Base-by-base conservation (phyloP, 495 filamentous ascomycete species). In the Clavariopsis aquatica region DNA sequence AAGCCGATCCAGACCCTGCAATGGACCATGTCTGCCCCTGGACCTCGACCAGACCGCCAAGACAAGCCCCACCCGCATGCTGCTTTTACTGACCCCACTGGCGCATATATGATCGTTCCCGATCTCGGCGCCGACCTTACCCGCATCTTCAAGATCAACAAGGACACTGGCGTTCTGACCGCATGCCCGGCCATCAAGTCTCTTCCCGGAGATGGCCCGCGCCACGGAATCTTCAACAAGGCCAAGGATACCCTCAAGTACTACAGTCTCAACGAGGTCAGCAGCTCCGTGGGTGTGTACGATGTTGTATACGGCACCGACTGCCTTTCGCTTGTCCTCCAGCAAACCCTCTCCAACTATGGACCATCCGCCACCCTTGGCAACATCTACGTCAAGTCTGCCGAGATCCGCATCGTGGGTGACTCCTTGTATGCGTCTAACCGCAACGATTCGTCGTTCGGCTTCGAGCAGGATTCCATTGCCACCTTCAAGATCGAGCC, bases 61-160 rank as follows among this genome's bases (percentile, higher is more conserved):
- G 81, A 86, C 7, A 76, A 78, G 2, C 78, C 89, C n/a, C 89
- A 88, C 69, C 88, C 89, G 10, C 90, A 93, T 67, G 76, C 89
- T 57, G 83, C 82, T 28, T 68, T 90, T 65, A 71, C 91, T 24
- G 89, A 93, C 70, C 89, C 89, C 17, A 87, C 85, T 0, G 83
- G 80, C 0, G 69, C 77, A 23, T 92, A 84, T 75, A 68, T 90
- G 19, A 63, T 91, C 0, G 79, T 85, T 8, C 87, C 89, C 10
- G 90, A 93, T 60, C 78, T 93, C 6, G 89, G 89, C 52, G 80
- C 85, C 19, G 89, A 93, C 69, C 69, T 87, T n/a, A 63, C 92
- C 46, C 85, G 84, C 57, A 74, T 91, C 43, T 90, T 84, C 74
- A 66, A 70, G 27, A 83, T 87, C 61, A 74, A 85, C 57, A 46